Evolutionary conservation across 352 stramenopile genomes (phyloP).

Genomic region (Elongisporangium undulatum): DNA sequence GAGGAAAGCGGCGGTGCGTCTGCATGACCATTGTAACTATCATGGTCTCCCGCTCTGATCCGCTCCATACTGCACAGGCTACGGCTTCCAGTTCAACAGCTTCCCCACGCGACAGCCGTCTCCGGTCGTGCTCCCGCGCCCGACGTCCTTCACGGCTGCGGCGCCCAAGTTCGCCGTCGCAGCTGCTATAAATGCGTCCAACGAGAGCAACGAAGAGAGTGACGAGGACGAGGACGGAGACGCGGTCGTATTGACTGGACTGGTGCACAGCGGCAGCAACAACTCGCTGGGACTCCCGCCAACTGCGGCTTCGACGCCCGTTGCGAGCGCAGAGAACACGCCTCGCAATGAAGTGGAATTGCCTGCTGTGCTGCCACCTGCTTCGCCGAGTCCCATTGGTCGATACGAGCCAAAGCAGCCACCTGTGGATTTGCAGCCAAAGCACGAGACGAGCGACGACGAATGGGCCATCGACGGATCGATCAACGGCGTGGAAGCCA

Average conservation of each 20-base stretch:
- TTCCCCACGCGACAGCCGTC: slow-evolving; percentile 15
- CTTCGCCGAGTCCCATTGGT: neutral
- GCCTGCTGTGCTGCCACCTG: neutral
- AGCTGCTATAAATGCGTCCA: neutral
- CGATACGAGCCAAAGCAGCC: neutral
- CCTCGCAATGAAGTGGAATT: neutral
- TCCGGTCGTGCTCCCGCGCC: neutral
- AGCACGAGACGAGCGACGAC: slow-evolving; percentile 8
- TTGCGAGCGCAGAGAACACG: neutral
- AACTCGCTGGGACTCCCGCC: neutral
- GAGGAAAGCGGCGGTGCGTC: slow-evolving; percentile 22
- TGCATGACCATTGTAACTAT: neutral
- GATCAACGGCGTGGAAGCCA: slow-evolving; percentile 45
- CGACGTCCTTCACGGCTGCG: slow-evolving; percentile 1
- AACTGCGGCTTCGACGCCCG: neutral
- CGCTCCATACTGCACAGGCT: slow-evolving; percentile 14
- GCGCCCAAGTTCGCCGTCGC: slow-evolving; percentile 2
- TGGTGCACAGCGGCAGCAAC: slow-evolving; percentile 2
- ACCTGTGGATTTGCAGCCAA: neutral
- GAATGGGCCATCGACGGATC: slow-evolving; percentile 35
- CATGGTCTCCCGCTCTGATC: neutral
- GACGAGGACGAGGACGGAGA: slow-evolving; percentile 6
- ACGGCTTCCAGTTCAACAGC: slow-evolving; percentile 49
- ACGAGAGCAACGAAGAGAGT: slow-evolving; percentile 19
- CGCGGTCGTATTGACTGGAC: neutral